Conservation (phyloP, 805 yeast species). For the Pachysolen tannophilus region DNA sequence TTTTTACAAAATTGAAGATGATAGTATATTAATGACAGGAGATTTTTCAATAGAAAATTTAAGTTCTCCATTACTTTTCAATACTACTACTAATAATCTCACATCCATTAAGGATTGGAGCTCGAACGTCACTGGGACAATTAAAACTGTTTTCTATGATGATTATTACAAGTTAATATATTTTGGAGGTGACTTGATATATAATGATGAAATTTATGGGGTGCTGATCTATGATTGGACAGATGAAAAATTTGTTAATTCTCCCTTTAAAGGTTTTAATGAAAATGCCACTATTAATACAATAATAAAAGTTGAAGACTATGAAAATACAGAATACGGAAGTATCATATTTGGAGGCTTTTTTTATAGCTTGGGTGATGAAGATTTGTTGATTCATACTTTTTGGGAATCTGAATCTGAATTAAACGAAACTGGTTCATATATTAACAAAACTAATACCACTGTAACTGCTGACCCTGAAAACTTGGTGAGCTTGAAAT, state of each 20-base stretch:
- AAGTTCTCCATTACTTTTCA: conserved; percentile 5
- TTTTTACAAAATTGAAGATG: neutral
- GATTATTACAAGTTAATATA: conserved; percentile 41
- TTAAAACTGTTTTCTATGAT: conserved; percentile 42
- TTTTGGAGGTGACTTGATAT: conserved; percentile 73
- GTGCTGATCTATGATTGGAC: conserved; percentile 56
- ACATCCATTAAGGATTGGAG: conserved; percentile 15
- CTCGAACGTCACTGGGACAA: conserved; percentile 26
- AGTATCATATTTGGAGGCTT: conserved; percentile 75
- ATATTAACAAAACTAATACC: conserved; percentile 24
- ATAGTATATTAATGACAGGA: conserved; percentile 3
- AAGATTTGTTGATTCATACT: conserved; percentile 31
- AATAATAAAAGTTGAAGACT: conserved; percentile 40
- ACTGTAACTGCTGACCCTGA: conserved; percentile 43
- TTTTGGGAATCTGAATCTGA: conserved; percentile 17
- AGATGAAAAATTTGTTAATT: conserved; percentile 28
- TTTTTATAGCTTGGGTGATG: conserved; percentile 55
- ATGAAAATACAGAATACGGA: conserved; percentile 26
- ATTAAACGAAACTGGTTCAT: conserved; percentile 15
- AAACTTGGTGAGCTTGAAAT: conserved; percentile 51
- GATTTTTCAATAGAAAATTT: conserved; percentile 1
- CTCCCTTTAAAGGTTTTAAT: conserved; percentile 77
- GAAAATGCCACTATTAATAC: conserved; percentile 49
- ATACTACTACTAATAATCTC: conserved; percentile 1
- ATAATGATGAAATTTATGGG: conserved; percentile 39